Conservation (phyloP, 805 yeast species). For the Starmerella apis region DNA sequence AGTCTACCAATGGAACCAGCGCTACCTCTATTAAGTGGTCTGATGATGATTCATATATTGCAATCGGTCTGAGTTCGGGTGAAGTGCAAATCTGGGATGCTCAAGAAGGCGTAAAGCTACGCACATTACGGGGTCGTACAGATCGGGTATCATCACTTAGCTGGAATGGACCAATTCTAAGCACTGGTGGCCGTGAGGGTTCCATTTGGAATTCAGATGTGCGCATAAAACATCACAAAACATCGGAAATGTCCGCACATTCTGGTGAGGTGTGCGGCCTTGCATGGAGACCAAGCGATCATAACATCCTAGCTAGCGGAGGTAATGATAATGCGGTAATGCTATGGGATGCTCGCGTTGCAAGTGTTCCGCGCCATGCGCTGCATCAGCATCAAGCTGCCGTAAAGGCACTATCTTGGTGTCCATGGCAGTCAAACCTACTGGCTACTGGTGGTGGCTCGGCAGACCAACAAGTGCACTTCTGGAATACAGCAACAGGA, state of each 20-base stretch:
- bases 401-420: slow-evolving; percentile 90
- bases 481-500: slow-evolving; percentile 93
- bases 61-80: slow-evolving; percentile 78
- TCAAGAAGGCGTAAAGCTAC: slow-evolving; percentile 57
- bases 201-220: slow-evolving; percentile 82
- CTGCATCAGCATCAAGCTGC: slow-evolving; percentile 85
- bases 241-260: slow-evolving; percentile 52
- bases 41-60: slow-evolving; percentile 68
- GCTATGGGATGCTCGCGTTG: slow-evolving; percentile 78
- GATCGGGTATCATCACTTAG: slow-evolving; percentile 73
- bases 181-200: slow-evolving; percentile 84
- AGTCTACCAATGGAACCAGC: slow-evolving; percentile 26
- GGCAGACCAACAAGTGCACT: slow-evolving; percentile 74
- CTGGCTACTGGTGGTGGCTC: slow-evolving; percentile 98
- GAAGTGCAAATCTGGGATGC: slow-evolving; percentile 88
- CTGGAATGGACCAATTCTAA: slow-evolving; percentile 72
- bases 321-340: slow-evolving; percentile 90
- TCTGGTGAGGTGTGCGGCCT: slow-evolving; percentile 88
- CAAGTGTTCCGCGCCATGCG: slow-evolving; percentile 53
- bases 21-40: slow-evolving; percentile 82
- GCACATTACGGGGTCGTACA: slow-evolving; percentile 67
- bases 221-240: slow-evolving; percentile 66
- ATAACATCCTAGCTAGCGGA: slow-evolving; percentile 77
- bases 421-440: slow-evolving; percentile 71
- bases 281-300: slow-evolving; percentile 65